Evolutionary conservation across 1,284 basidiomycete genomes (phyloP), one percentile per base, ranked within the genome.

Genomic region (Ceratobasidium sp.): DNA sequence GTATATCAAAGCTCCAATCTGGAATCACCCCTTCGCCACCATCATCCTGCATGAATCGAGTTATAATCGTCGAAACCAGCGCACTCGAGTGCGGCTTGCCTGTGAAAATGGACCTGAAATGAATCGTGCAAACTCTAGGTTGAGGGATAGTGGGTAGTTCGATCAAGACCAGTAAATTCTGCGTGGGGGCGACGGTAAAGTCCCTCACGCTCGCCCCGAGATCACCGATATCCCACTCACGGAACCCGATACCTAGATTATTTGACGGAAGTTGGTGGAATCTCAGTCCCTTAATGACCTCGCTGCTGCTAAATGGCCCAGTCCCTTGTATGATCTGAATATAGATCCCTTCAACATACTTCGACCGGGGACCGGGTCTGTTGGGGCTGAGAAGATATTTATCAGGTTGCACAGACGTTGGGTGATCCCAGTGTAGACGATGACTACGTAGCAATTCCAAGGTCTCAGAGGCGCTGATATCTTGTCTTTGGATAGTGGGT

Each of bases 1-100:
- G 47, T 20, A 65, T 52, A 20, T 42, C 32, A 34, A 40, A 65
- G 29, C 43, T 50, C 49, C 60, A 47, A 35, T 52, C 35, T 47
- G 60, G 60, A 8, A 40, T 17, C 38, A 17, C 8, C 17, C 38
- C 38, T 40, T 40, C 38, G 38, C 8, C 8, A 8, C 38, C 38
- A 8, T 17, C 38, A 17, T 40, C 17, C 10, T 40, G 8, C 38
- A 17, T 40, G 17, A 40, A 40, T 8, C 17, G 10, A 8, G 38
- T 17, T 40, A 17, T 40, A 8, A 40, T 40, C 17, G 17, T 40
- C 17, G 38, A 17, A 8, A 17, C 38, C 17, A 40, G 38, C 38
- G 38, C 38, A 8, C 38, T 40, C 10, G 38, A 17, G 38, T 40
- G 38, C 8, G 17, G 10, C 17, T 40, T 40, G 17, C 17, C 17